Percentiles rank a stretch among this genome's conserved stretches.
These are phyloP conservation scores for Phytophthora fragariae DNA, from an alignment of 352 stramenopile genomes.

Conservation along the genomic window DNA sequence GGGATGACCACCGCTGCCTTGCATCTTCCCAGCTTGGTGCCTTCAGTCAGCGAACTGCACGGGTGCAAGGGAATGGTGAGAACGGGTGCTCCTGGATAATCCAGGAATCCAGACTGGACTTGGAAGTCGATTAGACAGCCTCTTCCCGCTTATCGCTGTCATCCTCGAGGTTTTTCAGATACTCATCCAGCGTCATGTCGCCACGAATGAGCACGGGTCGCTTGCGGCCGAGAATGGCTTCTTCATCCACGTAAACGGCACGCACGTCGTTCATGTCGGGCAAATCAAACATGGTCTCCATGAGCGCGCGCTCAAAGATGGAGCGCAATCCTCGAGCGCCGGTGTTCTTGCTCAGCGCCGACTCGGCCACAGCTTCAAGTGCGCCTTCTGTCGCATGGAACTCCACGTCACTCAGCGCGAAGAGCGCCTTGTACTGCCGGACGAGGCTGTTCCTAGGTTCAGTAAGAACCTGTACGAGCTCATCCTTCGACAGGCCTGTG, in stretches of 20 bases:
- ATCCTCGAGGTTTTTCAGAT: slow-evolving; percentile 76
- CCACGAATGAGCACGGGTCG: slow-evolving; percentile 91
- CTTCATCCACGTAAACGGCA: slow-evolving; percentile 95
- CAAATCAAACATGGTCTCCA: slow-evolving; percentile 98
- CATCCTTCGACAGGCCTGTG: slow-evolving; percentile 89
- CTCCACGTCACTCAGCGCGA: slow-evolving; percentile 96
- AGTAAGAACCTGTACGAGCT: slow-evolving; percentile 96
- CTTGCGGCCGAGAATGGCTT: slow-evolving; percentile 90
- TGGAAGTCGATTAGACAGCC: slow-evolving; percentile 46
- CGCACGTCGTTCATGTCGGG: slow-evolving; percentile 92
- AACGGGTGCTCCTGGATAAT: not conserved
- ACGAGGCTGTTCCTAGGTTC: slow-evolving; percentile 98
- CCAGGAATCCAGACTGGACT: not conserved
- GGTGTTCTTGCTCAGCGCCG: slow-evolving; percentile 94
- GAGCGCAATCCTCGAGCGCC: slow-evolving; percentile 96
- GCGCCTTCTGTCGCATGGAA: slow-evolving; percentile 96
- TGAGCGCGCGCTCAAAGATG: slow-evolving; percentile 95
- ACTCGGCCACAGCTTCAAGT: slow-evolving; percentile 94
- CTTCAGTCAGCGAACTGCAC: slow-evolving; percentile 17
- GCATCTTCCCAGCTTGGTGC: not conserved
- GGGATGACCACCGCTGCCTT: slow-evolving; percentile 16
- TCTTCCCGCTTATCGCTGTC: slow-evolving; percentile 66
- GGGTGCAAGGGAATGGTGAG: slow-evolving; percentile 8
- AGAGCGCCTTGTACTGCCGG: slow-evolving; percentile 97
- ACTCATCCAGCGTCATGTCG: slow-evolving; percentile 73